A percentile compares a stretch with the other conserved stretches of the same genome.
phyloP scores from a whole-genome alignment of 768 basidiomycete species.

The Lepiota venenata region DNA sequence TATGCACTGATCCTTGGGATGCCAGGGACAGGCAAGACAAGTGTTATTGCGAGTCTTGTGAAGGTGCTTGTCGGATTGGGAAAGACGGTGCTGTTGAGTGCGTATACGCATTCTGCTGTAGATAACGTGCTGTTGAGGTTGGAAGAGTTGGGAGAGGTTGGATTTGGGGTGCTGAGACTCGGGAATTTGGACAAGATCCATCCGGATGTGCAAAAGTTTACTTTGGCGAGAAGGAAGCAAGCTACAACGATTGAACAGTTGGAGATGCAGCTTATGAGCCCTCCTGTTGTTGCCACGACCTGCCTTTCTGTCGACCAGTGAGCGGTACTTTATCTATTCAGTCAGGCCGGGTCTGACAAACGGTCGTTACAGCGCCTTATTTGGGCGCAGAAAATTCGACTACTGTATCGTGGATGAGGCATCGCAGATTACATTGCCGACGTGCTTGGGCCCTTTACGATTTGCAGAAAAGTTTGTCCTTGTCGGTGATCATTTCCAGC shows the following conservation, averaged over 20 bases:
- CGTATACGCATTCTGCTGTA: conserved; percentile 97
- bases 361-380: conserved; percentile 60
- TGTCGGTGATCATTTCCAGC: conserved; percentile 96
- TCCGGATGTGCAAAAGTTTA: conserved; percentile 71
- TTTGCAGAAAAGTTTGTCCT: conserved; percentile 90
- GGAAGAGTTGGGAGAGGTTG: conserved; percentile 28
- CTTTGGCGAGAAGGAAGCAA: conserved; percentile 51
- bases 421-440: conserved; percentile 95
- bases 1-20: conserved; percentile 94
- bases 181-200: conserved; percentile 96
- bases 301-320: conserved; percentile 94
- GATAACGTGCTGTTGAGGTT: conserved; percentile 94
- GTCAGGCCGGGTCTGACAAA: not conserved
- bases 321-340: conserved; percentile 25
- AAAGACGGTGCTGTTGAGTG: conserved; percentile 85
- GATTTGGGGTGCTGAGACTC: conserved; percentile 76
- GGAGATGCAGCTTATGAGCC: conserved; percentile 78
- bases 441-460: conserved; percentile 89
- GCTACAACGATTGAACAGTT: conserved; percentile 77
- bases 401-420: conserved; percentile 99
- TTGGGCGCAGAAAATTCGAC: conserved; percentile 83
- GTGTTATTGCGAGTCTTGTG: conserved; percentile 88
- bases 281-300: conserved; percentile 95
- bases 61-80: conserved; percentile 72
- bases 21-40: conserved; percentile 99